Evolutionary conservation across 1,284 basidiomycete genomes (phyloP), one percentile per base, ranked within the genome.

Genomic region (Leccinum solheimii): DNA sequence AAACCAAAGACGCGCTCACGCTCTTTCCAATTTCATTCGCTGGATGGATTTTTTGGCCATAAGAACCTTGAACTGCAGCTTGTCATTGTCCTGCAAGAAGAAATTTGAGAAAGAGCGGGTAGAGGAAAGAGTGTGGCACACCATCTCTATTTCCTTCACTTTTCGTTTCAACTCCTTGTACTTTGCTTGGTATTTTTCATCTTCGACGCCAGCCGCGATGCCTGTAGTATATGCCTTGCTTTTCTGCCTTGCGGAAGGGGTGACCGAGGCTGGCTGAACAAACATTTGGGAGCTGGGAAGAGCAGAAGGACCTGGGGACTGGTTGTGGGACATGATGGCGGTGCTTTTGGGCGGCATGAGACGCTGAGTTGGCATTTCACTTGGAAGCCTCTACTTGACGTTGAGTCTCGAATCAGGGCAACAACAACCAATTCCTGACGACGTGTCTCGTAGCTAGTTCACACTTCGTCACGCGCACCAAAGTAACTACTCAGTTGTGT

Each of bases 141-240:
- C 92, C 56, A 82, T 77, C 77, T 96, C 94, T 64, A 96, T 92
- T 76, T 95, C 92, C 73, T 87, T 87, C 59, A 95, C 91, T 79
- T 95, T 95, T 73, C 85, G 84, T 75, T 94, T 95, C 67, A 96
- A 80, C 64, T 96, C 93, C 75, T 88, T 92, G 80, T 95, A 95
- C 78, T 96, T 96, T 70, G 84, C 83, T 63, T 92, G 86, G 75
- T 96, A 96, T 77, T 94, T 95, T 72, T 85, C 85, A 72, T 95
- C 94, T 74, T 96, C 93, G 56, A 88, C 89, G 69, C 89, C 87
- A 38, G 89, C 89, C 51, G 88, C 83, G 65, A 92, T 88, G 63
- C 87, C 88, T 48, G 85, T 78, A 23, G 83, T 70, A 63, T 81
- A 80, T 34, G 78, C 72, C 67, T 81, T 86, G 62, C 77, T 79